Percentiles rank a stretch among this genome's conserved stretches.
Conservation (phyloP, 2,329 filamentous ascomycete species). For the Karstenula rhodostoma region DNA sequence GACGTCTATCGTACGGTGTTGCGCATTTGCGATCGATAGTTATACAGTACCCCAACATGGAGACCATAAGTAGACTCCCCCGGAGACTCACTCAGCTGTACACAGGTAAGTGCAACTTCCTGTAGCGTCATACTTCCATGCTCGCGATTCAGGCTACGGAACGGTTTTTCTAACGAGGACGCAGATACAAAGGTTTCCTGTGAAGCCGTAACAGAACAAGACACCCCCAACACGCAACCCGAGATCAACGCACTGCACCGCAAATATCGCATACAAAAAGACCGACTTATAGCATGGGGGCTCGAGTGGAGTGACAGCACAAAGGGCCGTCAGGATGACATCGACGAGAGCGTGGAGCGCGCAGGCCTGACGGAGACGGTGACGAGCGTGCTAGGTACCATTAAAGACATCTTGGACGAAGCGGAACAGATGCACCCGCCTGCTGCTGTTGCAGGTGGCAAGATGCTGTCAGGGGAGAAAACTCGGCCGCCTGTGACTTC, state of each 20-base stretch:
- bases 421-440: conserved; percentile 74
- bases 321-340: conserved; percentile 67
- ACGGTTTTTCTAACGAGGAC: background rate
- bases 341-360: conserved; percentile 73
- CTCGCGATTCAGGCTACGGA: too few species aligned
- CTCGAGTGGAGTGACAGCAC: conserved; percentile 80
- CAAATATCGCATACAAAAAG: conserved; percentile 81
- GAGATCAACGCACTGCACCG: conserved; percentile 76
- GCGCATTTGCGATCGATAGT: conserved; percentile 20
- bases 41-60: conserved; percentile 32
- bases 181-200: conserved; percentile 79
- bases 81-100: conserved; percentile 68
- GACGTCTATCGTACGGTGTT: conserved; percentile 23
- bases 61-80: conserved; percentile 46
- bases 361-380: conserved; percentile 79
- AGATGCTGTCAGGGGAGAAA: conserved; percentile 47
- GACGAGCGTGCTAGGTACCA: conserved; percentile 79
- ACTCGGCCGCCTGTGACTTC: conserved; percentile 39
- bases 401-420: conserved; percentile 80
- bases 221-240: conserved; percentile 66
- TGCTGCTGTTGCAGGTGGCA: conserved; percentile 40
- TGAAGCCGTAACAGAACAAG: conserved; percentile 71
- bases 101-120: conserved; percentile 51
- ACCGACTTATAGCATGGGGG: conserved; percentile 80
- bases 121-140: background rate